These are phyloP conservation scores for Trichophyton rubrum DNA, from an alignment of 2,329 filamentous ascomycete genomes.

Conservation along the genomic window DNA sequence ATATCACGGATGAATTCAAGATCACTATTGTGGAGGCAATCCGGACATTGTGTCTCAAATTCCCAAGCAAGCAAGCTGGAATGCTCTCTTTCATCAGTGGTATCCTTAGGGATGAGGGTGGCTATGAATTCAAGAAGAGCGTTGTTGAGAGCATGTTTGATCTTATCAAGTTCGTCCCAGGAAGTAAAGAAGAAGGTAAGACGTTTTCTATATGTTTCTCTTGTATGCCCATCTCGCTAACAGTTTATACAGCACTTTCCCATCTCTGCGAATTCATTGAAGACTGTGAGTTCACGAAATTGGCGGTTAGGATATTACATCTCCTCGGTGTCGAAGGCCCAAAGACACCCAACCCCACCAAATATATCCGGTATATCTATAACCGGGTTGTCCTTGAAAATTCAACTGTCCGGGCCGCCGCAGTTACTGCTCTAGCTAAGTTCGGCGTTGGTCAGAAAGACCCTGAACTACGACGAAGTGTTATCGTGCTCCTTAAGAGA, in stretches of 20 bases:
- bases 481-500: slow-evolving; percentile 78
- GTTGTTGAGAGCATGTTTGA: slow-evolving; percentile 99
- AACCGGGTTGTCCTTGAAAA: slow-evolving; percentile 97
- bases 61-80: slow-evolving; percentile 92
- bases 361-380: slow-evolving; percentile 99
- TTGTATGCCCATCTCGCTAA: slow-evolving; percentile 5
- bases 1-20: slow-evolving; percentile 99
- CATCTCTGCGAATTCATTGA: slow-evolving; percentile 99
- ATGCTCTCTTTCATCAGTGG: slow-evolving; percentile 96
- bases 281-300: slow-evolving; percentile 97
- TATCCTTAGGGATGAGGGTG: slow-evolving; percentile 92
- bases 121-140: slow-evolving; percentile 94
- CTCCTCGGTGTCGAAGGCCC: slow-evolving; percentile 88
- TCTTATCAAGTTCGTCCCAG: slow-evolving; percentile 95
- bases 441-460: slow-evolving; percentile 96
- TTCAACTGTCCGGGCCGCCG: slow-evolving; percentile 84
- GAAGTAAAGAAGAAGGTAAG: slow-evolving; percentile 55
- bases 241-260: slow-evolving; percentile 52
- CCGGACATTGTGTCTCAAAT: slow-evolving; percentile 90
- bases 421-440: slow-evolving; percentile 89
- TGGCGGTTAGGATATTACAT: slow-evolving; percentile 89
- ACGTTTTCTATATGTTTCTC: neutral
- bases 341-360: slow-evolving; percentile 88
- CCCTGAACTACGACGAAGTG: slow-evolving; percentile 89
- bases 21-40: slow-evolving; percentile 99